Conservation (phyloP, 495 filamentous ascomycete species). For the Aspergillus bridgeri region DNA sequence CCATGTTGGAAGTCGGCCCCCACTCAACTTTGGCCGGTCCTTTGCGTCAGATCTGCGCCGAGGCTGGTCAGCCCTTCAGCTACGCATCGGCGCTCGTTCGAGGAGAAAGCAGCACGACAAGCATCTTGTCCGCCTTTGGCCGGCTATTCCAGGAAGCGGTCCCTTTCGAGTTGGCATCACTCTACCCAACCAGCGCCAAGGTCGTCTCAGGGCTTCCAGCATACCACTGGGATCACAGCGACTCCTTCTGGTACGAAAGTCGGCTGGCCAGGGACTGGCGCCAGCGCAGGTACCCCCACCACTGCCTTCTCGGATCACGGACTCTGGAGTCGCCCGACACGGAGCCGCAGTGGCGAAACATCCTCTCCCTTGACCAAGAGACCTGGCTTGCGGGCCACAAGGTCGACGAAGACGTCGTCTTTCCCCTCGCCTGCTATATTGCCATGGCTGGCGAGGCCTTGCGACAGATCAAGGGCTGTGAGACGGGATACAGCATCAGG, state of each 20-base stretch:
- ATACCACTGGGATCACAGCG: conserved; percentile 38
- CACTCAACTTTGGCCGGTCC: no score
- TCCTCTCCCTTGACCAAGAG: conserved; percentile 25
- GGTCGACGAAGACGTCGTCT: conserved; percentile 38
- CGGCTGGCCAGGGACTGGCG: conserved; percentile 26
- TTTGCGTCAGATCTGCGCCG: no score
- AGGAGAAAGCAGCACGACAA: no score
- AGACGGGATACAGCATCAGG: conserved; percentile 23
- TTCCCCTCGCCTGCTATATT: conserved; percentile 48
- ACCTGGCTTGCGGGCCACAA: conserved; percentile 36
- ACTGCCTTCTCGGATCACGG: conserved; percentile 33
- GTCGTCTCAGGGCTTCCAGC: conserved; percentile 26
- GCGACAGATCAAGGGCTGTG: conserved; percentile 34
- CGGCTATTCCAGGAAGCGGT: no score
- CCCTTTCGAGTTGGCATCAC: no score
- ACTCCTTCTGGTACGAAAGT: conserved; percentile 34
- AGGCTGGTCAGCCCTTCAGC: no score
- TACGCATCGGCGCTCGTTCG: no score
- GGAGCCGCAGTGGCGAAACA: conserved; percentile 37
- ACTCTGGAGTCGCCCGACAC: conserved; percentile 20
- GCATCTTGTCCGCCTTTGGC: no score
- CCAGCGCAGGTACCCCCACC: conserved; percentile 20
- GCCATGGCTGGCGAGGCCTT: conserved; percentile 46
- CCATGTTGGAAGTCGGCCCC: no score
- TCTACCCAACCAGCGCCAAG: no score